Conservation (phyloP, 1,284 basidiomycete genomes). For the Pseudozyma sp. region DNA sequence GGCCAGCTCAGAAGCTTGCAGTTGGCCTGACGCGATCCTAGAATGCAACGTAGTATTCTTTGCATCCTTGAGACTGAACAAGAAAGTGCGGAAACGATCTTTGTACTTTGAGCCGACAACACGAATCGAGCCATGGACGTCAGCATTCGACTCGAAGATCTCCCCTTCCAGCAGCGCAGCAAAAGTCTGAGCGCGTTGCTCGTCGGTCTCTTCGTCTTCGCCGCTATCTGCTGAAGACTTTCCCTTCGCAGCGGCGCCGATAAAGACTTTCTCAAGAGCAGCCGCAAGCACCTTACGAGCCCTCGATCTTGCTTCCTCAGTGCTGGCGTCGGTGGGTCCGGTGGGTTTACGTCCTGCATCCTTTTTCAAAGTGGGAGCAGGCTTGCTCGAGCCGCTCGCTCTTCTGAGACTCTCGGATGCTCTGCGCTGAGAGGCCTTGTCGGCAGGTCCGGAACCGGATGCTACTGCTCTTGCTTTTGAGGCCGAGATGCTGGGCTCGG, state of each 20-base stretch:
- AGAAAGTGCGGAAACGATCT: constrained; percentile 64
- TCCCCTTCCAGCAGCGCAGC: constrained; percentile 47
- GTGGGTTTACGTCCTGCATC: constrained; percentile 15
- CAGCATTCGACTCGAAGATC: constrained; percentile 51
- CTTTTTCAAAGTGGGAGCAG: constrained; percentile 17
- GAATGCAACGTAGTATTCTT: constrained; percentile 61
- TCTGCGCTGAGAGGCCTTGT: constrained; percentile 2
- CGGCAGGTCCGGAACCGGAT: background rate
- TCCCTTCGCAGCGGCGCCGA: background rate
- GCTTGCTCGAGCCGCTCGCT: constrained; percentile 25
- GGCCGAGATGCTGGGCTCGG: background rate
- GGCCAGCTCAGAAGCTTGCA: constrained; percentile 56
- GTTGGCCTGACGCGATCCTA: constrained; percentile 56
- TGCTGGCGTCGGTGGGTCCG: constrained; percentile 40
- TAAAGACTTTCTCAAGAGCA: constrained; percentile 34
- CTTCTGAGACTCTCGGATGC: constrained; percentile 17
- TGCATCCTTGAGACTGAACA: constrained; percentile 67
- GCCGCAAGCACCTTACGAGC: constrained; percentile 35
- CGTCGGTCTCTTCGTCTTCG: constrained; percentile 11
- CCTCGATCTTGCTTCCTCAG: constrained; percentile 35
- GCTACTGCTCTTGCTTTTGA: constrained; percentile 1
- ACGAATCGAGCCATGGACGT: constrained; percentile 26
- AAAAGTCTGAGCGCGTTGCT: constrained; percentile 26
- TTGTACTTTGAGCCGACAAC: constrained; percentile 53
- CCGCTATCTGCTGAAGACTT: background rate